phyloP scores from a whole-genome alignment of 352 stramenopile species.

The Peronospora destructor region DNA sequence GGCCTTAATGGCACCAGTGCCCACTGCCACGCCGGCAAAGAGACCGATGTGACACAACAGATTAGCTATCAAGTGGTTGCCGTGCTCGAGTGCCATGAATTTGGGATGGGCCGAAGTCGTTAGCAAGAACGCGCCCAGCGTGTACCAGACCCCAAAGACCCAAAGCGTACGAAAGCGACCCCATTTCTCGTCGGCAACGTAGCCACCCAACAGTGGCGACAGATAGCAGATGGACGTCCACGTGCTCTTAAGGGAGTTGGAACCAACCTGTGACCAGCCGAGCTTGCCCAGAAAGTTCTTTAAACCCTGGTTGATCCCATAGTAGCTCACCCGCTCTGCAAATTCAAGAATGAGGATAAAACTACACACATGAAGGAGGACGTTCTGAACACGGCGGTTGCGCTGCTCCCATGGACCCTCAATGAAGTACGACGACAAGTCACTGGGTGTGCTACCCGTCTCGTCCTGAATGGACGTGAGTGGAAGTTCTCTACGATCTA shows the following conservation, averaged over 20 bases:
- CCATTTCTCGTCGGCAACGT: conserved; percentile 84
- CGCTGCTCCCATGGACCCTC: conserved; percentile 74
- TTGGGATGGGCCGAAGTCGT: conserved; percentile 57
- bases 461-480: conserved; percentile 37
- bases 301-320: conserved; percentile 82
- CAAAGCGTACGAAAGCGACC: conserved; percentile 77
- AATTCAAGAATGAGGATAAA: conserved; percentile 87
- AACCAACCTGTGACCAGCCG: conserved; percentile 67
- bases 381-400: conserved; percentile 72
- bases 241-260: conserved; percentile 84
- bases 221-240: conserved; percentile 86
- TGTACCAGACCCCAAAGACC: conserved; percentile 81
- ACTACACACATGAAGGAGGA: conserved; percentile 76
- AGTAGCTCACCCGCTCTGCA: conserved; percentile 79
- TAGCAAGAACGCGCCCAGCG: conserved; percentile 57
- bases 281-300: conserved; percentile 84
- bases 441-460: conserved; percentile 36
- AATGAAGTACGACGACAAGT: conserved; percentile 65
- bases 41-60: conserved; percentile 67
- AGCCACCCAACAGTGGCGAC: conserved; percentile 73
- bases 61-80: conserved; percentile 50
- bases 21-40: conserved; percentile 66
- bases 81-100: conserved; percentile 35
- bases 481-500: conserved; percentile 16
- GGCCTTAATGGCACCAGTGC: conserved; percentile 81